Base-by-base conservation (phyloP, 208 protist genomes). In the Trypanosomatidae sp. region DNA sequence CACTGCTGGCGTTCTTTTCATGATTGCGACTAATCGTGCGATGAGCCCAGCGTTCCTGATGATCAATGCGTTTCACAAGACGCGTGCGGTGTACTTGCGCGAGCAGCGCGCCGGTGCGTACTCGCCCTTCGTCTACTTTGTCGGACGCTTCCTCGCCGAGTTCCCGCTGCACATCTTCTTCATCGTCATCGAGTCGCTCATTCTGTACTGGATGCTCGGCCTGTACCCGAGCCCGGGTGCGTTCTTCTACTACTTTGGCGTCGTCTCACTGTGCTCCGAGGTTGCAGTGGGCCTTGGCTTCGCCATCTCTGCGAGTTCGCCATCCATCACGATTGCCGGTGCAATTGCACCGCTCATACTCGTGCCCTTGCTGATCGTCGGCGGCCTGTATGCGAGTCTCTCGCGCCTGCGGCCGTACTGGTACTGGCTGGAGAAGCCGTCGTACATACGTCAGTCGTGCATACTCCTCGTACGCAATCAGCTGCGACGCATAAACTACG, bases 351-450 rank as follows among this genome's bases (percentile, higher is more conserved):
- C 80, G 8, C 47, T 83, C 10, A 66, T 86, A 28, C 20, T 86
- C 30, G 24, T 89, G 23, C 80, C 80, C 2, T 55, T 89, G 44
- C 37, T 57, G 6, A 42, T 86, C 25, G 75, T 57, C 2, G 72
- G 72, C 38, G 80, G 80, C 30, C 52, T 89, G 26, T 66, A 75
- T 25, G 80, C 75, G 13, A 83, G 48, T 46, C 80, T 71, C 16
- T 45, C 55, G 19, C 67, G 71, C 20, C 54, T 90, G 33, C 66
- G 66, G 2, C 75, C 73, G 18, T 84, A 90, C 61, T 90, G 75
- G 70, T 80, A 82, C 53, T 83, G 68, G 64, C 22, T 90, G 28
- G 69, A 90, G 56, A 84, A 86, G 51, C 64, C 50, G 6, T 81
- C 72, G 15, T 78, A 79, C 56, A 60, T 85, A 33, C 71, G 80